Conservation (phyloP, 805 yeast species). For the Lachancea dasiensis region DNA sequence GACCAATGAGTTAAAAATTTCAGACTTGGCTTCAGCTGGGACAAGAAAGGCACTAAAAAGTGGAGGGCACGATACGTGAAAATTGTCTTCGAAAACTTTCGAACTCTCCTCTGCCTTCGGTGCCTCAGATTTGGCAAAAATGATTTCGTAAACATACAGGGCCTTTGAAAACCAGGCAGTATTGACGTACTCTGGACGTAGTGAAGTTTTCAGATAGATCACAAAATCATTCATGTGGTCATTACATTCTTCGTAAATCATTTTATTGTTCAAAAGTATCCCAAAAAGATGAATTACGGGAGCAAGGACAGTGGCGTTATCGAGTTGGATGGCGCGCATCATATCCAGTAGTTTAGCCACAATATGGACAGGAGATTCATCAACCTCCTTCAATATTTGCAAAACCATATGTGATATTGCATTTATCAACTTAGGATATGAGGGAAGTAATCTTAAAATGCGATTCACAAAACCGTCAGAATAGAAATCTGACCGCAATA, state of each 20-base stretch:
- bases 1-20: slow-evolving; percentile 42
- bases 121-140: slow-evolving; percentile 45
- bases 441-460: slow-evolving; percentile 39
- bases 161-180: slow-evolving; percentile 56
- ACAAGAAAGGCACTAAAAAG: slow-evolving; percentile 22
- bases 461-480: slow-evolving; percentile 34
- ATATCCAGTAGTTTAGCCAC: slow-evolving; percentile 35
- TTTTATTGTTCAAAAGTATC: slow-evolving; percentile 36
- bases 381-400: slow-evolving; percentile 31
- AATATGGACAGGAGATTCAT: slow-evolving; percentile 33
- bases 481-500: slow-evolving; percentile 34
- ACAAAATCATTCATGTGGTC: slow-evolving; percentile 34
- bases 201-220: slow-evolving; percentile 32
- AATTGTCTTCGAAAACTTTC: slow-evolving; percentile 16
- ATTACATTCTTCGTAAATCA: slow-evolving; percentile 34
- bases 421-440: slow-evolving; percentile 36
- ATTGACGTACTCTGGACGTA: slow-evolving; percentile 37
- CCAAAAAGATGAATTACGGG: slow-evolving; percentile 41
- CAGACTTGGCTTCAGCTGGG: slow-evolving; percentile 20
- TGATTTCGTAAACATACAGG: slow-evolving; percentile 48
- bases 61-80: slow-evolving; percentile 12
- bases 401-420: slow-evolving; percentile 38
- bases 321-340: slow-evolving; percentile 35
- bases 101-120: slow-evolving; percentile 40
- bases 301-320: slow-evolving; percentile 30